These are phyloP conservation scores for Oidiodendron maius DNA, from an alignment of 495 filamentous ascomycete species.

Conservation along the genomic window DNA sequence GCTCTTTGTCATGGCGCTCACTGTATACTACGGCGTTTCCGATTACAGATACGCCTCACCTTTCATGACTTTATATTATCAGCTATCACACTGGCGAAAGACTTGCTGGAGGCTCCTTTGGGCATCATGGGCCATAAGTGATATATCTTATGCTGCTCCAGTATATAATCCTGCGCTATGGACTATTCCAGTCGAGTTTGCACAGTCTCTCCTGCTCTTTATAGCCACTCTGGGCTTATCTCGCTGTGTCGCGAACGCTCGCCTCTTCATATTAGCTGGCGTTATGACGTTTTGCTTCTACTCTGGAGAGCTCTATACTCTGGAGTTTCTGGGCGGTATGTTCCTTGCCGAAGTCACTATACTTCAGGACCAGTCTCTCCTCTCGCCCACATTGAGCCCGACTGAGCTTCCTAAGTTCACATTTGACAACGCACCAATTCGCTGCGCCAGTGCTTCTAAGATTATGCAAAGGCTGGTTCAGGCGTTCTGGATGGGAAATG, in stretches of 20 bases:
- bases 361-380: conserved; percentile 27
- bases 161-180: conserved; percentile 61
- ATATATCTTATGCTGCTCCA: conserved; percentile 41
- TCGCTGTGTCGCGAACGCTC: conserved; percentile 37
- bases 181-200: conserved; percentile 70
- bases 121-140: conserved; percentile 40
- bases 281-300: conserved; percentile 51
- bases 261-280: conserved; percentile 36
- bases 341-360: conserved; percentile 54
- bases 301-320: conserved; percentile 52
- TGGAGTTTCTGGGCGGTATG: conserved; percentile 55
- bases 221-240: conserved; percentile 50
- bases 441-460: conserved; percentile 3
- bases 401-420: conserved; percentile 14
- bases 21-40: conserved; percentile 46
- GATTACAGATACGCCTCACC: conserved; percentile 29
- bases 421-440: conserved; percentile 16
- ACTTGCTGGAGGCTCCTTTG: conserved; percentile 42
- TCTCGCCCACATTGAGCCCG: conserved; percentile 6
- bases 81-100: conserved; percentile 25
- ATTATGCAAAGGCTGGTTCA: conserved; percentile 13
- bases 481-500: conserved; percentile 22
- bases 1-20: conserved; percentile 47
- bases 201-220: conserved; percentile 60
- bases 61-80: conserved; percentile 4